Evolutionary conservation across 495 filamentous ascomycete genomes (phyloP), one percentile per base, ranked within the genome.

Genomic region (Trichoderma reesei): DNA sequence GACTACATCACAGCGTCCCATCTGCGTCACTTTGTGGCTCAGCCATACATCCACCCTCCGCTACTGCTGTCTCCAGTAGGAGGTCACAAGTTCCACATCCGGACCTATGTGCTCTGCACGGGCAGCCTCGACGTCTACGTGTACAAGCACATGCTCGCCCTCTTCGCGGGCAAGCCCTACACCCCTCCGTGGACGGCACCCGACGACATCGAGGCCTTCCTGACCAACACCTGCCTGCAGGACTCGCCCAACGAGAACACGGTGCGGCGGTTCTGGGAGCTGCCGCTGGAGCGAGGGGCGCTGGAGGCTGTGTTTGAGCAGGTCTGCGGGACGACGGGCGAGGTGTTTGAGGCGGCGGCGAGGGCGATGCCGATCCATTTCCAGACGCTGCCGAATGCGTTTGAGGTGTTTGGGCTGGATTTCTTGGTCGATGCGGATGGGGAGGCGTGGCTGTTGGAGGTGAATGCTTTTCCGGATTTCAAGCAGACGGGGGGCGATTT

Each of bases 401-500:
- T 97, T 70, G 94, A 98, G 80, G 74, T 96, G 31, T 98, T 88
- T 70, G 94, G 94, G 1, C 68, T 98, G 33, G 94, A 98, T 71
- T 98, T 95, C 71, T 68, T 98, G 66, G 86, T 96, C 13, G 90
- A 92, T 72, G 81, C 73, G 5, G 59, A 66, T 4, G 85, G 85
- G 0, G 80, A 64, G 3, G 83, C 85, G 26, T 96, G 83, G 81
- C 74, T 98, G 69, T 73, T 98, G 61, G 94, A 98, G 79, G 82
- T 96, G n/a, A 98, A 98, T 76, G 89, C 93, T 1, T 98, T 92
- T 73, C 94, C 94, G 56, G 94, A 98, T 75, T 97, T 97, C 69
- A 84, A 74, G 70, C 93, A 97, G 83, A 96, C 91, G 13, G 93
- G 94, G 3, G 85, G 83, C 11, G 83, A 86, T 60, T 72, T 90